Conservation (phyloP, 768 basidiomycete species). For the Fomitopsis serialis region DNA sequence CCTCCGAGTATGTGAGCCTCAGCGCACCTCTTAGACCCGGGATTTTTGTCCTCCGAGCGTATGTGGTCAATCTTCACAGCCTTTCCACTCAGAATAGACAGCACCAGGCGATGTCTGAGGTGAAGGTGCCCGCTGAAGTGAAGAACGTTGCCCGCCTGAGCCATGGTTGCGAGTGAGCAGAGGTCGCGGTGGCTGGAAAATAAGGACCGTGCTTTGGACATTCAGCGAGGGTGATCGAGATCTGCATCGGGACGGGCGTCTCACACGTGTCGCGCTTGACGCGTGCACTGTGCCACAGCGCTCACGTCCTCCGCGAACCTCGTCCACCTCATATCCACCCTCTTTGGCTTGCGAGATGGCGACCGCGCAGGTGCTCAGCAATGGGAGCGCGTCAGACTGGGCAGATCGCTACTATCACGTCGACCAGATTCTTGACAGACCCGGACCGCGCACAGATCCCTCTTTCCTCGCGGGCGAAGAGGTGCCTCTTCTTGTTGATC, state of each 20-base stretch:
- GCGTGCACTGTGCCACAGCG: background rate
- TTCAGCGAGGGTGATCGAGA: background rate
- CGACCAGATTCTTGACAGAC: slow-evolving; percentile 78
- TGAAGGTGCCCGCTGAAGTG: slow-evolving; percentile 78
- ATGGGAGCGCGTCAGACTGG: slow-evolving; percentile 44
- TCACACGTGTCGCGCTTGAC: background rate
- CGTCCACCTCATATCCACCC: background rate
- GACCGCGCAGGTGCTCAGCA: slow-evolving; percentile 15
- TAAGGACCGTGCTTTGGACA: background rate
- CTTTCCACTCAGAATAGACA: slow-evolving; percentile 88
- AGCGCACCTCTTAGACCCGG: slow-evolving; percentile 80
- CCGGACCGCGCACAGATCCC: slow-evolving; percentile 87
- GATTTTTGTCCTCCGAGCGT: slow-evolving; percentile 88
- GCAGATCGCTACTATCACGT: slow-evolving; percentile 70
- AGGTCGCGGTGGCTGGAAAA: background rate
- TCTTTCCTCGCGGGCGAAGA: slow-evolving; percentile 77
- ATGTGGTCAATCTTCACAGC: slow-evolving; percentile 82
- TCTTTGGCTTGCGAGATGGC: background rate
- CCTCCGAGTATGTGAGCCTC: background rate
- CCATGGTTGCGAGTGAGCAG: slow-evolving; percentile 3
- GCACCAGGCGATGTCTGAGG: slow-evolving; percentile 77
- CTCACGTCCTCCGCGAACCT: background rate
- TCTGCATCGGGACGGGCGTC: background rate
- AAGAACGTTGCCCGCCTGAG: slow-evolving; percentile 27
- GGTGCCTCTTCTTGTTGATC: no score